These are phyloP conservation scores for Arthroderma uncinatum DNA, from an alignment of 2,329 filamentous ascomycete genomes.

Conservation along the genomic window DNA sequence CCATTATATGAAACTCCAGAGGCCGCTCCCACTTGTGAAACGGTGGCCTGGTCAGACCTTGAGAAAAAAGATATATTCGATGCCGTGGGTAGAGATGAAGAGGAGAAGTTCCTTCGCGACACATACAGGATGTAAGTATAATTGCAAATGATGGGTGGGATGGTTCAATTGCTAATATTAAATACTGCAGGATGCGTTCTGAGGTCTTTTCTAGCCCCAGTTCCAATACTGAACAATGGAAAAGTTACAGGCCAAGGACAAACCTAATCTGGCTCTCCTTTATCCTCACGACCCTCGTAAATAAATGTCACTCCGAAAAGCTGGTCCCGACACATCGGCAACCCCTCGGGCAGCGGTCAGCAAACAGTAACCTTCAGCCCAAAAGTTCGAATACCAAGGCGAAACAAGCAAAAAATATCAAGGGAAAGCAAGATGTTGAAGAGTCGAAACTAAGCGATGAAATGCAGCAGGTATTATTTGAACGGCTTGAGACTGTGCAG, in stretches of 20 bases:
- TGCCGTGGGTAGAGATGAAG: constrained; percentile 32
- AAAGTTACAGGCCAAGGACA: constrained; percentile 46
- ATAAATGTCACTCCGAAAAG: constrained; percentile 23
- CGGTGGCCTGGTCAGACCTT: constrained; percentile 32
- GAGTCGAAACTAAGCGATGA: neutral
- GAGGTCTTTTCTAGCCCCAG: constrained; percentile 35
- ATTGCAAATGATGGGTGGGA: neutral
- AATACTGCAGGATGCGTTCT: constrained; percentile 27
- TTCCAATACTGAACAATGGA: constrained; percentile 37
- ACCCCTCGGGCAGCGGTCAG: constrained; percentile 25
- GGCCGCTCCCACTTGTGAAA: constrained; percentile 18
- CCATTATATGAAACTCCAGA: constrained; percentile 11
- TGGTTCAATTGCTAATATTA: neutral
- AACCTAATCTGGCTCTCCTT: constrained; percentile 56
- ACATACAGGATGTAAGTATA: constrained; percentile 33
- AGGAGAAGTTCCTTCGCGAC: constrained; percentile 30
- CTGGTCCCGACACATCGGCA: constrained; percentile 16
- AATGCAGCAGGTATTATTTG: constrained; percentile 23
- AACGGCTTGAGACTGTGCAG: constrained; percentile 25
- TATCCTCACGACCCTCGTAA: constrained; percentile 46
- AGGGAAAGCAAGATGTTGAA: neutral
- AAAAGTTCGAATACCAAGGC: neutral
- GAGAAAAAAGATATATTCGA: constrained; percentile 36
- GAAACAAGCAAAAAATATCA: constrained; percentile 10
- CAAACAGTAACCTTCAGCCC: constrained; percentile 18